These are phyloP conservation scores for Suhomyces guaymorum DNA, from an alignment of 1,139 yeast species.

Conservation along the genomic window DNA sequence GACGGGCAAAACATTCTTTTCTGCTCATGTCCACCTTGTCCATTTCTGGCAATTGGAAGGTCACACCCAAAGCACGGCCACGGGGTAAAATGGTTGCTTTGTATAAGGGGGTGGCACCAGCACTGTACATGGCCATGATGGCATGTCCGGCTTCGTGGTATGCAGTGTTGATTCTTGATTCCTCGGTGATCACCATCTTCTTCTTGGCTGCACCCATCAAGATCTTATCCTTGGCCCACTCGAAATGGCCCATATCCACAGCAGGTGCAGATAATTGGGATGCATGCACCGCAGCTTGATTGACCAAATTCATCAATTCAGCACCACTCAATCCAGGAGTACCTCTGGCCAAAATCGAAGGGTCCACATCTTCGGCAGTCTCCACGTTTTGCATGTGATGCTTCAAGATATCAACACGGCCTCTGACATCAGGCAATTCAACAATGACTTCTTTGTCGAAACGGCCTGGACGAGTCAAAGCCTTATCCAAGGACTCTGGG, in stretches of 20 bases:
- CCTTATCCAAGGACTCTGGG: conserved; percentile 95
- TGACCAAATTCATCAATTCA: conserved; percentile 89
- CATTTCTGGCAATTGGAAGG: conserved; percentile 97
- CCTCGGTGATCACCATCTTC: conserved; percentile 97
- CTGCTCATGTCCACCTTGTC: conserved; percentile 94
- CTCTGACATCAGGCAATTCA: conserved; percentile 96
- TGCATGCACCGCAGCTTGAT: conserved; percentile 97
- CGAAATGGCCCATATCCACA: conserved; percentile 89
- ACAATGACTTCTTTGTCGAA: conserved; percentile 95
- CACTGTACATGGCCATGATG: conserved; percentile 91
- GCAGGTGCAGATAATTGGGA: conserved; percentile 88
- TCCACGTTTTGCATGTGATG: conserved; percentile 94
- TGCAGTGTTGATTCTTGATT: conserved; percentile 89
- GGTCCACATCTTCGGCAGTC: conserved; percentile 79
- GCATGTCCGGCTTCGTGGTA: conserved; percentile 99
- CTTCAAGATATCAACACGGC: conserved; percentile 87
- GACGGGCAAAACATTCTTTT: conserved; percentile 83
- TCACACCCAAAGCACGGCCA: conserved; percentile 94
- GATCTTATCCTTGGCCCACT: conserved; percentile 99
- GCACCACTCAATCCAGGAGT: conserved; percentile 99
- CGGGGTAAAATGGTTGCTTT: conserved; percentile 97
- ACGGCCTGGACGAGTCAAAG: conserved; percentile 97
- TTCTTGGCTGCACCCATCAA: conserved; percentile 97
- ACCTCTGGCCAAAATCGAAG: conserved; percentile 88
- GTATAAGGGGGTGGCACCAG: conserved; percentile 94